These are phyloP conservation scores for Cenchrus purpureus DNA, from an alignment of 176 grass and related monocot species.

Conservation along the genomic window DNA sequence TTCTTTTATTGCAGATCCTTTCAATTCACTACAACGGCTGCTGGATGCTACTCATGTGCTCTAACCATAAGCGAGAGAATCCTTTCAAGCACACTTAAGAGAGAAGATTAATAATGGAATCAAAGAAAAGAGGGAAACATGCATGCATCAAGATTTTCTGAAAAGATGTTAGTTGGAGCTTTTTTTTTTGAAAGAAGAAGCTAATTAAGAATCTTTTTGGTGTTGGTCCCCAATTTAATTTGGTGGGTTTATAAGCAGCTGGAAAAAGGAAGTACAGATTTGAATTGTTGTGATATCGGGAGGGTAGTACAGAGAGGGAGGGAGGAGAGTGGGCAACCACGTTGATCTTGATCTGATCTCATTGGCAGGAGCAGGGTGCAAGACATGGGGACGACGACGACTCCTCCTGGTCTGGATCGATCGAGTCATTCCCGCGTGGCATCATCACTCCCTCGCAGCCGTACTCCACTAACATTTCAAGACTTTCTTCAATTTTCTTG, in stretches of 20 bases:
- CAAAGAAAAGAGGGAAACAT: background rate
- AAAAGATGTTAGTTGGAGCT: background rate
- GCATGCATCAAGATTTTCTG: too few relatives aligned
- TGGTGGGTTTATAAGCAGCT: background rate
- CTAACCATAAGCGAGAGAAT: too few relatives aligned
- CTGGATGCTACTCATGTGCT: too few relatives aligned
- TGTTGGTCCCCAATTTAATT: background rate
- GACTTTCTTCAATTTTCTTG: too few relatives aligned
- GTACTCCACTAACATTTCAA: background rate
- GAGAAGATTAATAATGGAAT: background rate
- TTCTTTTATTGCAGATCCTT: too few relatives aligned
- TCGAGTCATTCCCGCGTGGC: constrained; percentile 28
- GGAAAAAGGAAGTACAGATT: background rate
- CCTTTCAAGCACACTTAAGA: background rate
- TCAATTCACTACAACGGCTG: too few relatives aligned
- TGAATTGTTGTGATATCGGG: background rate
- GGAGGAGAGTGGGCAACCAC: background rate
- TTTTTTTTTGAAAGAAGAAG: background rate
- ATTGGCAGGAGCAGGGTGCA: background rate
- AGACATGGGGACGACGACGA: constrained; percentile 15
- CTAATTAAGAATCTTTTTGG: background rate
- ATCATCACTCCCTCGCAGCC: background rate
- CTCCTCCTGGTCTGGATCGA: background rate
- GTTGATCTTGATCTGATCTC: background rate
- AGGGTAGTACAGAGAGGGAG: background rate